Conservation (phyloP, 2,329 filamentous ascomycete genomes). For the Penicillium sp. region DNA sequence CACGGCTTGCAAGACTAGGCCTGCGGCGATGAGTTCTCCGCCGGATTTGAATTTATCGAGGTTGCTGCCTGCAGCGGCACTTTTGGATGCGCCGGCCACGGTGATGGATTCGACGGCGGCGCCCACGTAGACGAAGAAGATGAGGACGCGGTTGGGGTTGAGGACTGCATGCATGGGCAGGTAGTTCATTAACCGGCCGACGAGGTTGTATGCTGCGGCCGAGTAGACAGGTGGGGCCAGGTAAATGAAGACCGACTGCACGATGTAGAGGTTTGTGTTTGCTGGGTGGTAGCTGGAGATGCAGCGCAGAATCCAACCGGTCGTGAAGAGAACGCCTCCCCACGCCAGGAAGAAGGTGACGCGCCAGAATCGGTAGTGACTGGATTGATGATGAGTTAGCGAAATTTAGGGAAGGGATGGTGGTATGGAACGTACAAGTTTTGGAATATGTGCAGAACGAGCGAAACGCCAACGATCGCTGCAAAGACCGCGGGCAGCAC, state of each 20-base stretch:
- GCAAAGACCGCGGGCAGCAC: slow-evolving; percentile 35
- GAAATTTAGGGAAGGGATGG: background rate
- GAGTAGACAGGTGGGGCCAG: slow-evolving; percentile 39
- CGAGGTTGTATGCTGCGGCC: slow-evolving; percentile 38
- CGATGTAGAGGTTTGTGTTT: slow-evolving; percentile 34
- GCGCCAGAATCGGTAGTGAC: slow-evolving; percentile 35
- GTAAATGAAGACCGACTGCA: slow-evolving; percentile 36
- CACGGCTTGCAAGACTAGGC: slow-evolving; percentile 32
- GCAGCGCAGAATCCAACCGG: slow-evolving; percentile 37
- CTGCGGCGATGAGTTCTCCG: slow-evolving; percentile 26
- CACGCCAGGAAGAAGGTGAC: slow-evolving; percentile 39
- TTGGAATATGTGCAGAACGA: slow-evolving; percentile 32
- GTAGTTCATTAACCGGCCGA: slow-evolving; percentile 40
- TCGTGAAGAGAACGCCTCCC: slow-evolving; percentile 37
- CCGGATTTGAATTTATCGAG: slow-evolving; percentile 22
- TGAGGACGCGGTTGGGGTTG: slow-evolving; percentile 36
- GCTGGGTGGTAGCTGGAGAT: slow-evolving; percentile 30
- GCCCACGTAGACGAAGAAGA: slow-evolving; percentile 39
- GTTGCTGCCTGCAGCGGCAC: slow-evolving; percentile 22
- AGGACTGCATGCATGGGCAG: slow-evolving; percentile 40
- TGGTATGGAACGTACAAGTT: slow-evolving; percentile 36
- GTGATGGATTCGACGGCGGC: slow-evolving; percentile 36
- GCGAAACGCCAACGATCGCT: slow-evolving; percentile 30
- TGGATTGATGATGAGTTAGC: background rate
- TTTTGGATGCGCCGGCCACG: slow-evolving; percentile 29